These are phyloP conservation scores for Fusarium sp. DNA, from an alignment of 2,329 filamentous ascomycete genomes.

Conservation along the genomic window DNA sequence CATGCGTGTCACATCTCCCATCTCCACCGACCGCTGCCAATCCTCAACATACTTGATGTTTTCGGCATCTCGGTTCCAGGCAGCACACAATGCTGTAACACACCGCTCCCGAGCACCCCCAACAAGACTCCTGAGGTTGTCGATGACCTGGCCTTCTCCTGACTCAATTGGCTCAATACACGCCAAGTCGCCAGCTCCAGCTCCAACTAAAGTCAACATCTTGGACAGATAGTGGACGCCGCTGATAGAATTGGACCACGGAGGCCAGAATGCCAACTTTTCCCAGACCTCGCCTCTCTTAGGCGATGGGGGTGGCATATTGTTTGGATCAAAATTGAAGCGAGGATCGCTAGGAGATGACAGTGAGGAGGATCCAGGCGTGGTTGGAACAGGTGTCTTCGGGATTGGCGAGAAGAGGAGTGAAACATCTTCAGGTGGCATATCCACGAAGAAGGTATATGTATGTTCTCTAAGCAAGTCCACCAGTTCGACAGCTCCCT, in stretches of 20 bases:
- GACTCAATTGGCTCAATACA: conserved; percentile 75
- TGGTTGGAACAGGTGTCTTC: conserved; percentile 60
- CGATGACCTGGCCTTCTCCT: conserved; percentile 69
- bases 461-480: conserved; percentile 84
- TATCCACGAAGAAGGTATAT: conserved; percentile 84
- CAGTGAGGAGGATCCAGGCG: conserved; percentile 52
- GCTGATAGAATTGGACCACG: conserved; percentile 89
- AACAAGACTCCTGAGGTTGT: conserved; percentile 81
- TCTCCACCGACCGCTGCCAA: conserved; percentile 87
- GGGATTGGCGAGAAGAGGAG: conserved; percentile 87
- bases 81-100: conserved; percentile 85
- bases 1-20: conserved; percentile 90
- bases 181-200: conserved; percentile 87
- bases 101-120: conserved; percentile 85
- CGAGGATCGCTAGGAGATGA: conserved; percentile 76
- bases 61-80: conserved; percentile 94
- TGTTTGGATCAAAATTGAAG: conserved; percentile 84
- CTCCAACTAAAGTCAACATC: conserved; percentile 85
- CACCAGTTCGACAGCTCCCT: conserved; percentile 85
- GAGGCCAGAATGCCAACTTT: conserved; percentile 95
- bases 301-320: conserved; percentile 81
- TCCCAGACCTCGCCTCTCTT: conserved; percentile 90
- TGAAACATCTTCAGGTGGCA: conserved; percentile 92
- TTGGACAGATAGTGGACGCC: conserved; percentile 91
- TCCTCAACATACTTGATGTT: conserved; percentile 93